These are phyloP conservation scores for Candida fluviatilis DNA, from an alignment of 805 yeast genomes.

Conservation along the genomic window DNA sequence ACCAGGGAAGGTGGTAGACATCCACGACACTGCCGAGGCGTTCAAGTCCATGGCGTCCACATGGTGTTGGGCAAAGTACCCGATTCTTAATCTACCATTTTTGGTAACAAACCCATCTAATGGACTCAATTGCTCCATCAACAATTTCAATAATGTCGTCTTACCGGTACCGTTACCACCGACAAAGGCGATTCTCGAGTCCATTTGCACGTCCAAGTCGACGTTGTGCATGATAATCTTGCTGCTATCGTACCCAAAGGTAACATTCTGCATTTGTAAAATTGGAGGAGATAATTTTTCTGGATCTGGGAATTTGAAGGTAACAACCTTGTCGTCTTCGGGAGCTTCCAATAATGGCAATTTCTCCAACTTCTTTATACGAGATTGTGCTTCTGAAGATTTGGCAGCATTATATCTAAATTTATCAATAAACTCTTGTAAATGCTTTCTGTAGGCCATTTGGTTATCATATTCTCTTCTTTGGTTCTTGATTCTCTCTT, in stretches of 20 bases:
- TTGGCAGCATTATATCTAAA: conserved; percentile 97
- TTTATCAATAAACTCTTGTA: conserved; percentile 93
- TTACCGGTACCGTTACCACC: conserved; percentile 99
- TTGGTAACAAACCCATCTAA: conserved; percentile 71
- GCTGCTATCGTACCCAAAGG: conserved; percentile 74
- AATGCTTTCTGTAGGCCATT: conserved; percentile 90
- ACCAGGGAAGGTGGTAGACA: conserved; percentile 86
- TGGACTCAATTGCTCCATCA: conserved; percentile 77
- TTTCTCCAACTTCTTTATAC: conserved; percentile 94
- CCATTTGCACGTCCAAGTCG: conserved; percentile 86
- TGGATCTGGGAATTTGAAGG: conserved; percentile 93
- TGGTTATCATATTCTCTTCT: conserved; percentile 95
- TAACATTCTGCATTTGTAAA: conserved; percentile 78
- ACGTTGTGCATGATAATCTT: conserved; percentile 69
- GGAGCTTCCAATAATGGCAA: conserved; percentile 92
- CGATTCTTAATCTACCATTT: conserved; percentile 85
- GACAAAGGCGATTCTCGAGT: conserved; percentile 91
- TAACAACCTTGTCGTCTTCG: conserved; percentile 80
- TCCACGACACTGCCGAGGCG: conserved; percentile 88
- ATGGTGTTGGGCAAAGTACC: conserved; percentile 97
- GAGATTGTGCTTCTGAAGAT: conserved; percentile 95
- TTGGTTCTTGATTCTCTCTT: conserved; percentile 88
- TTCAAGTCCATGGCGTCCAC: conserved; percentile 94
- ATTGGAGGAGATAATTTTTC: conserved; percentile 92
- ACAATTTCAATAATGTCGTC: conserved; percentile 83